These are phyloP conservation scores for Tanacetum coccineum DNA, from an alignment of 129 eudicot species.

Conservation along the genomic window DNA sequence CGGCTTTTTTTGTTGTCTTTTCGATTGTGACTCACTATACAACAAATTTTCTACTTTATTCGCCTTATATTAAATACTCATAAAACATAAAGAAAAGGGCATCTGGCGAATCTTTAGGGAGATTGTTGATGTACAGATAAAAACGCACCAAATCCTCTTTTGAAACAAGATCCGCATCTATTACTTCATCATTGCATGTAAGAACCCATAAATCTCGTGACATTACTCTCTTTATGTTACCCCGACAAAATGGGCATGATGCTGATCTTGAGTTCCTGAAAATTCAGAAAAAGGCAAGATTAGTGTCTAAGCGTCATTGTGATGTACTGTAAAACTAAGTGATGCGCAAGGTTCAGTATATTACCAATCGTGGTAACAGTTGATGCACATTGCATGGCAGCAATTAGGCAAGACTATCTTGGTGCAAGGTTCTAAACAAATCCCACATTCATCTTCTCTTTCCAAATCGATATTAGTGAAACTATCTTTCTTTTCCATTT, in stretches of 20 bases:
- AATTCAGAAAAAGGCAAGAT: not conserved
- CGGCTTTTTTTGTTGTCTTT: slow-evolving; percentile 28
- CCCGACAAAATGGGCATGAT: slow-evolving; percentile 95
- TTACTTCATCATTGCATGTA: slow-evolving; percentile 67
- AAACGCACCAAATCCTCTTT: slow-evolving; percentile 72
- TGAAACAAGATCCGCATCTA: slow-evolving; percentile 62
- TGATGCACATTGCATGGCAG: slow-evolving; percentile 96
- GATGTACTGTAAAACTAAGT: not conserved
- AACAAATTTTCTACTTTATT: slow-evolving; percentile 22
- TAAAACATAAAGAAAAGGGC: slow-evolving; percentile 86
- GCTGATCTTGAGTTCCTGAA: slow-evolving; percentile 81
- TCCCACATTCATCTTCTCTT: slow-evolving; percentile 96
- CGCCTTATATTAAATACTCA: slow-evolving; percentile 59
- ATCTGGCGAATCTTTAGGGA: slow-evolving; percentile 83
- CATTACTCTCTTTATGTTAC: slow-evolving; percentile 73
- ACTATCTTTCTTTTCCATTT: slow-evolving; percentile 28
- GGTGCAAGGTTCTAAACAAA: slow-evolving; percentile 85
- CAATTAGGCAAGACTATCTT: slow-evolving; percentile 92
- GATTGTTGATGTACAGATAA: slow-evolving; percentile 70
- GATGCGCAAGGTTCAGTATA: not conserved
- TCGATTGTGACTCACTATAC: slow-evolving; percentile 36
- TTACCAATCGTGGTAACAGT: slow-evolving; percentile 95
- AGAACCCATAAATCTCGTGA: slow-evolving; percentile 96
- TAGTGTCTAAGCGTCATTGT: not conserved
- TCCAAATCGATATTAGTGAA: slow-evolving; percentile 51